Base-by-base conservation (phyloP, 805 yeast genomes). In the Brettanomyces bruxellensis region DNA sequence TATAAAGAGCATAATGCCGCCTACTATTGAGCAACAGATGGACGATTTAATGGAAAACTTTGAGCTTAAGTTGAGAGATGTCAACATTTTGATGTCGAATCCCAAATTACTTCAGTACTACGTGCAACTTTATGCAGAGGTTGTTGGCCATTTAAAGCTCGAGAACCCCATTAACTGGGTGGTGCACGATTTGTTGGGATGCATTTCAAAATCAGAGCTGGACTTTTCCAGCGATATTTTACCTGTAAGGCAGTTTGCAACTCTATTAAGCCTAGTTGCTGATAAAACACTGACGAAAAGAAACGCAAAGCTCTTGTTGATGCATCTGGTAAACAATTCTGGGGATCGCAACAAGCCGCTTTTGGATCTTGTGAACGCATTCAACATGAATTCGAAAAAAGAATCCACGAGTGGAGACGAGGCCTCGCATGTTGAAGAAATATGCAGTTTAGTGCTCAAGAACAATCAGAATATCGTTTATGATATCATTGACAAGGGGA, bases 101-200 rank as follows among this genome's bases (percentile, higher is more conserved):
- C 66, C 72, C 22, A 53, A 54, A 4, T 55, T 86, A 40, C 66
- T 78, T 41, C 62, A 63, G 1, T 86, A 79, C 60, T 90, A 78
- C 62, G 51, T 69, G 5, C 55, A 65, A 3, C 61, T 84, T 25
- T 72, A 66, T 50, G 48, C 58, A 46, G 42, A 40, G 23, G 36
- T 50, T 12, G 50, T 62, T 9, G 78, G 69, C 48, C 50, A 68
- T 38, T 79, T 13, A 30, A 41, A 79, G 2, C 32, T 40, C 9
- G 24, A 14, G 12, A 56, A 58, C 44, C 61, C 62, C 3, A 78
- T 81, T 28, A 86, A 84, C 58, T 91, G 96, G 95, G 62, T 88
- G 7, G 78, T 87, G 6, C 90, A 91, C 64, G 90, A 87, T 51
- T 66, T 88, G 38, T 57, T 87, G 14, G 96, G 97, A 0, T 68